These are phyloP conservation scores for Lactarius sp. DNA, from an alignment of 768 basidiomycete genomes.

Conservation along the genomic window DNA sequence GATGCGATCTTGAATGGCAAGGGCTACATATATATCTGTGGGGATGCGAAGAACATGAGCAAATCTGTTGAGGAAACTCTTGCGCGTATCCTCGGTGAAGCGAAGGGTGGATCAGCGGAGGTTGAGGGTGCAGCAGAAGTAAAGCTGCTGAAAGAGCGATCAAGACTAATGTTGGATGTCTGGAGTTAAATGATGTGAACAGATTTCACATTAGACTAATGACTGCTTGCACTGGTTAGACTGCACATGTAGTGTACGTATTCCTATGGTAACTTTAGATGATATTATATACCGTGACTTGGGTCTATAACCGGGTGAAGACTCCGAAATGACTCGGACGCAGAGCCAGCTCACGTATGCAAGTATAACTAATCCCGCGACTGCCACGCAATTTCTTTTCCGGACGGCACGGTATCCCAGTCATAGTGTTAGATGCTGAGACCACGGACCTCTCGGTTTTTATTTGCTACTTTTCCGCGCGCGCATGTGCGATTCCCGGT, in stretches of 20 bases:
- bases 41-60: slow-evolving; percentile 95
- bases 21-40: slow-evolving; percentile 97
- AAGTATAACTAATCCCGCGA: background rate
- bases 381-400: background rate
- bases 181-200: slow-evolving; percentile 55
- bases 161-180: slow-evolving; percentile 80
- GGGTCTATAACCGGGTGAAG: too few relatives aligned
- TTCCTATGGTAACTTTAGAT: slow-evolving; percentile 2
- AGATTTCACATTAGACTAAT: slow-evolving; percentile 4
- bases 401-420: background rate
- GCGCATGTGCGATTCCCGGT: slow-evolving; percentile 1
- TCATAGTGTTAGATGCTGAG: slow-evolving; percentile 12
- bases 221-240: slow-evolving; percentile 6
- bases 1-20: slow-evolving; percentile 90
- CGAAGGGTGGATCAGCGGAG: slow-evolving; percentile 84
- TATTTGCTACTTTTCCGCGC: slow-evolving; percentile 1
- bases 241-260: slow-evolving; percentile 10
- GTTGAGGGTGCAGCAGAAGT: slow-evolving; percentile 89
- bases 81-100: slow-evolving; percentile 79
- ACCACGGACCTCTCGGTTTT: slow-evolving; percentile 3
- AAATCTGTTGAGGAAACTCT: slow-evolving; percentile 91
- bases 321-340: background rate
- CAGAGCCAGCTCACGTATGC: slow-evolving; percentile 5
- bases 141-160: slow-evolving; percentile 93
- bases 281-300: background rate